These are phyloP conservation scores for Scedosporium dehoogii DNA, from an alignment of 2,329 filamentous ascomycete species.

Conservation along the genomic window DNA sequence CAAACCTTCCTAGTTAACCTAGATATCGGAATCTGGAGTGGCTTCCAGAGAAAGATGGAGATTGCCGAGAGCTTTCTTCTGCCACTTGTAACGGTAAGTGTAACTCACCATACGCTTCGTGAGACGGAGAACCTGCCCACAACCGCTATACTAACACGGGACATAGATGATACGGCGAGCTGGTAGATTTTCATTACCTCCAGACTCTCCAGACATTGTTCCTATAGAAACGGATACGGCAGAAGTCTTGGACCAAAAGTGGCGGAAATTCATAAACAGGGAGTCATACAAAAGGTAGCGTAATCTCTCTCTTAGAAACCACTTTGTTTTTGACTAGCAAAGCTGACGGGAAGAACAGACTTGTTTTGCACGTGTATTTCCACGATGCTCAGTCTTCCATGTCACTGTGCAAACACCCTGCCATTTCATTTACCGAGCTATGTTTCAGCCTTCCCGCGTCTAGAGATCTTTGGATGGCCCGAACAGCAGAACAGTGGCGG, in stretches of 20 bases:
- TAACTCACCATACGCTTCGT: background rate
- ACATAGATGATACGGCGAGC: conserved; percentile 41
- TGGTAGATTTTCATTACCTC: conserved; percentile 43
- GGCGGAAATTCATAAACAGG: conserved; percentile 52
- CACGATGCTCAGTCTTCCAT: conserved; percentile 22
- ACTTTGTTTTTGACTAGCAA: too few relatives aligned
- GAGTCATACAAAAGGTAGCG: conserved; percentile 49
- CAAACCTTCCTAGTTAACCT: conserved; percentile 38
- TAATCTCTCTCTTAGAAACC: too few relatives aligned
- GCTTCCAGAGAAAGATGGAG: conserved; percentile 45
- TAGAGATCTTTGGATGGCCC: conserved; percentile 17
- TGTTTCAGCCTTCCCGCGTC: conserved; percentile 15
- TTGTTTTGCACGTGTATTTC: conserved; percentile 17
- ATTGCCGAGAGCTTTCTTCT: conserved; percentile 40
- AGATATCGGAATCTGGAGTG: conserved; percentile 44
- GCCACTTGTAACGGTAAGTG: conserved; percentile 33
- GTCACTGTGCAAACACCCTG: conserved; percentile 17
- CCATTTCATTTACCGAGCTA: conserved; percentile 21
- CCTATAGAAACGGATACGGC: conserved; percentile 37
- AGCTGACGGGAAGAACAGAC: conserved; percentile 12
- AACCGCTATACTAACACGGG: conserved; percentile 10
- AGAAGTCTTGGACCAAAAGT: conserved; percentile 50
- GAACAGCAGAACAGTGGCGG: conserved; percentile 18
- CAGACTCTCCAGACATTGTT: background rate
- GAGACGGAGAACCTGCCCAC: background rate